Evolutionary conservation across 1,284 basidiomycete species (phyloP), one percentile per base, ranked within the genome.

Genomic region (Cutaneotrichosporon arboriforme): DNA sequence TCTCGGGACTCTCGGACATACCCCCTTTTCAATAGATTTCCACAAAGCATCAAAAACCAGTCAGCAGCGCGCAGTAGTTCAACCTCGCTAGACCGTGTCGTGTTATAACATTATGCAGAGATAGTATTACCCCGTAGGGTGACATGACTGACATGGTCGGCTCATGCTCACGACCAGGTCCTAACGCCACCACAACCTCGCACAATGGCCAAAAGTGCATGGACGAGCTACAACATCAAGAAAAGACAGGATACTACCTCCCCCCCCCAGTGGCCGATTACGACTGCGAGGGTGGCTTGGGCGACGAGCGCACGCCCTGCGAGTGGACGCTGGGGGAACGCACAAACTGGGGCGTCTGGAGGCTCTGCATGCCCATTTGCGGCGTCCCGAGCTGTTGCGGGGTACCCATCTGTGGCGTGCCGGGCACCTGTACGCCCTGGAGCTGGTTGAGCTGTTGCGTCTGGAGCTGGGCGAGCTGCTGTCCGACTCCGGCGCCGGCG

Each of bases 261-360:
- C n/a, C n/a, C n/a, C n/a, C n/a, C n/a, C n/a, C n/a, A n/a, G 38
- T 5, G 17, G 39, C 20, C 5, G 26, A 10, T 35, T 31, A 20
- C 10, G 26, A 33, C 47, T 49, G 40, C 33, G 39, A 42, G 10
- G 53, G 53, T 18, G 53, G 53, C 40, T 55, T 55, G n/a, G 53
- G 53, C 34, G 48, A 50, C 43, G 38, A 46, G 17, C 53, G 38
- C 34, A 55, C 45, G 13, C 53, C 53, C 21, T 55, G 52, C 42
- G 52, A 54, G 20, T 55, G 54, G 10, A 56, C 50, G 38, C 54
- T 56, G 8, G 54, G 54, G 14, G 42, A 46, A 1, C 54, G 46
- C 26, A 49, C 54, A 40, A 56, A 56, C 37, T 55, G 54, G 8
- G 46, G 45, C 17, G 54, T 49, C 43, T 52, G 50, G 4, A 56